Percentiles rank a stretch among this genome's conserved stretches.
Evolutionary conservation across 495 filamentous ascomycete genomes (phyloP).

Genomic region (Jackrogersella multiformis): DNA sequence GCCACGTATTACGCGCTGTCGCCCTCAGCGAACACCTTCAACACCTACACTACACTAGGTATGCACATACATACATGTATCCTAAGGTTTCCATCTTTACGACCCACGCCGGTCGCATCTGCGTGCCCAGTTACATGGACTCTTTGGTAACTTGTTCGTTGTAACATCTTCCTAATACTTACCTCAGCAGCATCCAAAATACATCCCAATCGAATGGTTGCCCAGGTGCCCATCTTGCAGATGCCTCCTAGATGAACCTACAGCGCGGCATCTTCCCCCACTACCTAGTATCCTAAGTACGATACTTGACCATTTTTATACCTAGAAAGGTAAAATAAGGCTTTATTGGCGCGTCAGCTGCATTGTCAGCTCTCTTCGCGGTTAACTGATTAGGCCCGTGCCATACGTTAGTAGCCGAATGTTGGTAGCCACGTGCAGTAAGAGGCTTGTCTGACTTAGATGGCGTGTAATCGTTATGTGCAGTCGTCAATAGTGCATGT

Average conservation of each 20-base stretch:
- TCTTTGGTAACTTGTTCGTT: conserved; percentile 1
- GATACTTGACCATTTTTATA: conserved; percentile 18
- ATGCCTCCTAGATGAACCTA: conserved; percentile 8
- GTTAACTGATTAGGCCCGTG: conserved; percentile 2
- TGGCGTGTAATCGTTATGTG: conserved; percentile 7
- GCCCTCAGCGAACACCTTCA: conserved; percentile 4
- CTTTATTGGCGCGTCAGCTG: conserved; percentile 25
- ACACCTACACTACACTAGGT: too few species aligned
- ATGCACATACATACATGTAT: too few species aligned
- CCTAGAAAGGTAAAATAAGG: conserved; percentile 29
- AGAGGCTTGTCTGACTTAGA: conserved; percentile 8
- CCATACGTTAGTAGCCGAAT: conserved; percentile 12
- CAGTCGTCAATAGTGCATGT: conserved; percentile 14
- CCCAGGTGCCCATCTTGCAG: conserved; percentile 21
- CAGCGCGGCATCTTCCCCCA: background rate
- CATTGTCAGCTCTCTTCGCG: background rate
- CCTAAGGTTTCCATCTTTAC: too few species aligned
- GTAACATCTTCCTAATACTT: background rate
- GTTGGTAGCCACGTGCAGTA: conserved; percentile 21
- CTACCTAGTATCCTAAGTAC: too few species aligned
- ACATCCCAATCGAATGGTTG: conserved; percentile 23
- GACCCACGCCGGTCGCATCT: conserved; percentile 20
- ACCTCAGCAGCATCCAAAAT: conserved; percentile 16
- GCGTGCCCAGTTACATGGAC: background rate
- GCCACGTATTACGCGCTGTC: conserved; percentile 33